Conservation (phyloP, 2,329 filamentous ascomycete species). For the Colletotrichum sp. region DNA sequence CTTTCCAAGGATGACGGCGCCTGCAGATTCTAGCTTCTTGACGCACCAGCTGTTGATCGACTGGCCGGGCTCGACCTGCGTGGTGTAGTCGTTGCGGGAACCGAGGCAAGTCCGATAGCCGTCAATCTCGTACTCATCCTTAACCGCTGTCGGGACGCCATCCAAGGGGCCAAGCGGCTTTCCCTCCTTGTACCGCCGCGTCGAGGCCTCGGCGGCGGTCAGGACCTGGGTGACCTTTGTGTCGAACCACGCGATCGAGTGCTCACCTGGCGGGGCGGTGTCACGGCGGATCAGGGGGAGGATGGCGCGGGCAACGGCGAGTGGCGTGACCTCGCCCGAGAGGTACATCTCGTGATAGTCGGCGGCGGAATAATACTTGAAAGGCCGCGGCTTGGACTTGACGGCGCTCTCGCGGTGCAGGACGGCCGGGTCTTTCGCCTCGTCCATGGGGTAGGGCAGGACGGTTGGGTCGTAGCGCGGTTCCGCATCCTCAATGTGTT, state of each 20-base stretch:
- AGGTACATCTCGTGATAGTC: constrained; percentile 51
- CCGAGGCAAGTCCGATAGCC: constrained; percentile 74
- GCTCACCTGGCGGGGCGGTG: constrained; percentile 37
- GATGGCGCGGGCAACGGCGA: constrained; percentile 49
- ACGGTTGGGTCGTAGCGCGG: constrained; percentile 53
- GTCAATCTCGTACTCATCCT: constrained; percentile 79
- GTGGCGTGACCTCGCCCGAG: constrained; percentile 49
- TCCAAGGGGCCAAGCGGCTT: constrained; percentile 69
- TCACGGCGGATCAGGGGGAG: constrained; percentile 50
- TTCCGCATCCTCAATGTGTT: constrained; percentile 55
- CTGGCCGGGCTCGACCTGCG: constrained; percentile 40
- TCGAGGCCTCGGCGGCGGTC: constrained; percentile 48
- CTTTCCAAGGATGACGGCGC: constrained; percentile 45
- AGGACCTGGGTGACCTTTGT: constrained; percentile 44
- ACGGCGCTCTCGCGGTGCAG: constrained; percentile 16
- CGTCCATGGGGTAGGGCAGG: constrained; percentile 41
- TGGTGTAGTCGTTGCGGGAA: constrained; percentile 64
- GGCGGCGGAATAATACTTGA: constrained; percentile 38
- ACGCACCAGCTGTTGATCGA: constrained; percentile 71
- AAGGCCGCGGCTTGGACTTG: constrained; percentile 6
- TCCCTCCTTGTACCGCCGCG: constrained; percentile 54
- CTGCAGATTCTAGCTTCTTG: constrained; percentile 68
- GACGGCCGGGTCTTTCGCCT: constrained; percentile 45
- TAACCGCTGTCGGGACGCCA: constrained; percentile 75
- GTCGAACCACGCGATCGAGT: constrained; percentile 51